phyloP scores from a whole-genome alignment of 805 yeast species.

The Nakazawaea anatomiae region DNA sequence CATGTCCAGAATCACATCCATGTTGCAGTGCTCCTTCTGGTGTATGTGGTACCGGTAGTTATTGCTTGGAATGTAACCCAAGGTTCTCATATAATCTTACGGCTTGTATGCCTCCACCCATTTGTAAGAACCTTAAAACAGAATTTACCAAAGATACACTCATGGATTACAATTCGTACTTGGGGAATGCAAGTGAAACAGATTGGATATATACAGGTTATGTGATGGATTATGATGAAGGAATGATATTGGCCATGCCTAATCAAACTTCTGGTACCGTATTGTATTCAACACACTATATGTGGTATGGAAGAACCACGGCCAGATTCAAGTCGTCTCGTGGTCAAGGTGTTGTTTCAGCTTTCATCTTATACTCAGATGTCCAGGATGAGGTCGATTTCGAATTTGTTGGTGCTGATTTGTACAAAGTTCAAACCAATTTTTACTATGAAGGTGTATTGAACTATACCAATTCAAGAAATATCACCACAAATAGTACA shows the following conservation, averaged over 20 bases:
- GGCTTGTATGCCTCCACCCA: slow-evolving; percentile 85
- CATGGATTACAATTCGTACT: slow-evolving; percentile 19
- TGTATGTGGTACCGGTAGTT: slow-evolving; percentile 30
- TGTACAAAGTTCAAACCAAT: slow-evolving; percentile 67
- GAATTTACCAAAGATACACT: slow-evolving; percentile 30
- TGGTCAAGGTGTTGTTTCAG: slow-evolving; percentile 75
- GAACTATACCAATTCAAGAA: slow-evolving; percentile 56
- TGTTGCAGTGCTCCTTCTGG: slow-evolving; percentile 82
- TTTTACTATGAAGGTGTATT: slow-evolving; percentile 71
- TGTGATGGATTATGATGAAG: slow-evolving; percentile 46
- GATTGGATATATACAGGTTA: slow-evolving; percentile 73
- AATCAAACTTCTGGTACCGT: slow-evolving; percentile 71
- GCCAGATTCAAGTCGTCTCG: slow-evolving; percentile 70
- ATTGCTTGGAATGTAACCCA: slow-evolving; percentile 86
- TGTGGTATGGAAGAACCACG: slow-evolving; percentile 85
- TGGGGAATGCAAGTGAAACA: slow-evolving; percentile 64
- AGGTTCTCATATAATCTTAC: slow-evolving; percentile 53
- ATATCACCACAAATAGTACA: slow-evolving; percentile 43
- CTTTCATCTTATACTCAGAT: slow-evolving; percentile 75
- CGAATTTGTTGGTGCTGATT: slow-evolving; percentile 77
- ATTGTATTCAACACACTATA: slow-evolving; percentile 66
- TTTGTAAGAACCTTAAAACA: slow-evolving; percentile 47
- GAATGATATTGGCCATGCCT: slow-evolving; percentile 73
- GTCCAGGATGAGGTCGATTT: slow-evolving; percentile 88
- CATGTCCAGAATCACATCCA: slow-evolving; percentile 76